Percentiles rank a stretch among this genome's conserved stretches.
Conservation (phyloP, 306 rosid species). For the Amphicarpaea edgeworthii region DNA sequence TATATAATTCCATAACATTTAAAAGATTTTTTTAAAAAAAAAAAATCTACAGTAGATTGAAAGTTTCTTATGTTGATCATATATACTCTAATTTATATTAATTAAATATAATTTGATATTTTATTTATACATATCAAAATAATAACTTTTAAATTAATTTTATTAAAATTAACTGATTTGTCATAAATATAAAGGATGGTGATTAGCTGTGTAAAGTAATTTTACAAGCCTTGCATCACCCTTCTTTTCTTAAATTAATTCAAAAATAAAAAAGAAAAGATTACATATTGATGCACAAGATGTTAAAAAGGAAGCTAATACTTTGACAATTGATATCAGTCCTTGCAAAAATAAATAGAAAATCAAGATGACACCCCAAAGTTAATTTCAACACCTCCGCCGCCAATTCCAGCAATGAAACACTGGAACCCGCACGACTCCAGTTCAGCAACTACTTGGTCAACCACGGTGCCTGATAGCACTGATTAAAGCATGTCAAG, state of each 20-base stretch:
- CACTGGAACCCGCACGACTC: slow-evolving; percentile 91
- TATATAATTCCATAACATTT: too few relatives aligned
- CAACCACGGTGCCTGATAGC: slow-evolving; percentile 77
- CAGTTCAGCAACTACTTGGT: slow-evolving; percentile 75
- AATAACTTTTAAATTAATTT: too few relatives aligned
- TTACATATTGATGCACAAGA: slow-evolving; percentile 19
- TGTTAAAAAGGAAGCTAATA: slow-evolving; percentile 37
- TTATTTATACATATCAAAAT: too few relatives aligned
- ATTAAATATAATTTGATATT: too few relatives aligned
- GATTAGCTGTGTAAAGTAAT: too few relatives aligned
- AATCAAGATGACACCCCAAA: slow-evolving; percentile 66
- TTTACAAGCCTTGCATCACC: too few relatives aligned
- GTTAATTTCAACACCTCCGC: slow-evolving; percentile 75
- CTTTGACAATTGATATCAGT: slow-evolving; percentile 26
- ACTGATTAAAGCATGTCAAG: slow-evolving; percentile 75
- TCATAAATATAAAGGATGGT: too few relatives aligned
- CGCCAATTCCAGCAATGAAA: slow-evolving; percentile 80
- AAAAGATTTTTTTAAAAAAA: too few relatives aligned
- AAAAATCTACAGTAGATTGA: too few relatives aligned
- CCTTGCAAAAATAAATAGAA: slow-evolving; percentile 13
- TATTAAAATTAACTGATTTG: too few relatives aligned
- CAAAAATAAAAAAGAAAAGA: background rate
- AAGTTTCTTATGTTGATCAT: too few relatives aligned
- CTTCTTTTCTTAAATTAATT: slow-evolving; percentile 9
- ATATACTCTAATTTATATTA: too few relatives aligned